Evolutionary conservation across 345 rosid genomes (phyloP).

Genomic region (Populus davidiana): DNA sequence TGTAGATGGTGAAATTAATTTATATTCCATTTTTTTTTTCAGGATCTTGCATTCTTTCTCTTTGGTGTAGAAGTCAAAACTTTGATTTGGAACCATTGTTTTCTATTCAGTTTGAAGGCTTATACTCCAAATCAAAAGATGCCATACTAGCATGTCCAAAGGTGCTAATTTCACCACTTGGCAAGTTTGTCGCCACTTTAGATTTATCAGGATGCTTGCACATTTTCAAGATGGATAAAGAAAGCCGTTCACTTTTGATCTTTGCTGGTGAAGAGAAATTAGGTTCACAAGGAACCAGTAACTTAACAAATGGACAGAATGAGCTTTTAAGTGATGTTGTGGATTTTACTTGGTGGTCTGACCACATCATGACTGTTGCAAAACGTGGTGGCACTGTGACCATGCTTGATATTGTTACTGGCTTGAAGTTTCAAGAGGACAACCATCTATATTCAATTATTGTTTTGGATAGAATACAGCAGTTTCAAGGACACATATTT

Average conservation of each 20-base stretch:
- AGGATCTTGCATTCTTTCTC: constrained; percentile 66
- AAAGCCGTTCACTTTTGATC: constrained; percentile 35
- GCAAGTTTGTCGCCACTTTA: constrained; percentile 60
- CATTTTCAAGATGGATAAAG: constrained; percentile 58
- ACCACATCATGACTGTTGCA: constrained; percentile 55
- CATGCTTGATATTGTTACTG: constrained; percentile 54
- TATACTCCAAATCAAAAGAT: constrained; percentile 41
- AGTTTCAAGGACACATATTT: constrained; percentile 56
- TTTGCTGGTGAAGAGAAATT: constrained; percentile 29
- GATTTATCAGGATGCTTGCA: constrained; percentile 64
- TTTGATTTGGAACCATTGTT: constrained; percentile 51
- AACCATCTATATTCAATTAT: constrained; percentile 53
- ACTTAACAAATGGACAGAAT: constrained; percentile 13
- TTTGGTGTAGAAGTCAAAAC: constrained; percentile 56
- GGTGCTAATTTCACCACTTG: constrained; percentile 73
- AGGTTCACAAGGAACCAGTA: constrained; percentile 31
- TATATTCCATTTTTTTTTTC: constrained; percentile 16
- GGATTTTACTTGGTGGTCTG: constrained; percentile 98
- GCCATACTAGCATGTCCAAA: constrained; percentile 53
- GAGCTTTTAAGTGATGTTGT: constrained; percentile 42
- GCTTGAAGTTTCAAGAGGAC: constrained; percentile 51
- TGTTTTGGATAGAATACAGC: constrained; percentile 57
- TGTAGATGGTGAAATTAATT: neutral
- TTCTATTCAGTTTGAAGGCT: constrained; percentile 63
- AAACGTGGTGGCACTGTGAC: constrained; percentile 50